A percentile compares a stretch with the other conserved stretches of the same genome.
phyloP scores from a whole-genome alignment of 2,329 filamentous ascomycete species.

The Hysterium pulicare region DNA sequence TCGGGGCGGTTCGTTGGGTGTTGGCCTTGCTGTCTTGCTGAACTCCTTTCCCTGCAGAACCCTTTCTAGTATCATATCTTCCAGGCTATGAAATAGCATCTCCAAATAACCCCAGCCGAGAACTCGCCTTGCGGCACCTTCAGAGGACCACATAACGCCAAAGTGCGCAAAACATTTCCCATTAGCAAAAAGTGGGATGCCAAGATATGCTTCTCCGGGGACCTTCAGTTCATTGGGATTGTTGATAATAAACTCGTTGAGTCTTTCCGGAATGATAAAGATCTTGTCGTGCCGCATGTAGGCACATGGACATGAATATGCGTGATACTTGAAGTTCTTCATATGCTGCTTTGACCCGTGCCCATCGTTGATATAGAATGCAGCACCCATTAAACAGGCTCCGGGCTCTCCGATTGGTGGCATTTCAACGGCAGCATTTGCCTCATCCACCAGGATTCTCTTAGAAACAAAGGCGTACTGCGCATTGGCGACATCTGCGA shows the following conservation, averaged over 20 bases:
- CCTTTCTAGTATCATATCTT: slow-evolving; percentile 62
- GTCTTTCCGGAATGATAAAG: slow-evolving; percentile 62
- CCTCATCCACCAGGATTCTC: slow-evolving; percentile 58
- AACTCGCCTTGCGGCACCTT: slow-evolving; percentile 54
- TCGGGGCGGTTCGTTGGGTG: slow-evolving; percentile 30
- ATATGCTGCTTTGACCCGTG: slow-evolving; percentile 51
- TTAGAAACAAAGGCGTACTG: slow-evolving; percentile 69
- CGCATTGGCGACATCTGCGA: slow-evolving; percentile 60
- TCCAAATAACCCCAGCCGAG: slow-evolving; percentile 66
- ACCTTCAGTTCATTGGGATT: slow-evolving; percentile 62
- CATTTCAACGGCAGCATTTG: slow-evolving; percentile 57
- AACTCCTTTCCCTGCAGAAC: slow-evolving; percentile 54
- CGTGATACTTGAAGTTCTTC: slow-evolving; percentile 61
- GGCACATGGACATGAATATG: slow-evolving; percentile 62
- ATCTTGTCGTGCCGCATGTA: slow-evolving; percentile 72
- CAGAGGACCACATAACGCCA: slow-evolving; percentile 67
- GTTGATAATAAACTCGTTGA: slow-evolving; percentile 57
- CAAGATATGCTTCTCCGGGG: slow-evolving; percentile 63
- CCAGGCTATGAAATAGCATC: slow-evolving; percentile 64
- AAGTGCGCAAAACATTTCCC: slow-evolving; percentile 68
- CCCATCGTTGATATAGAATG: slow-evolving; percentile 64
- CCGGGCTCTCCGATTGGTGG: slow-evolving; percentile 59
- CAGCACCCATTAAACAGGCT: slow-evolving; percentile 62
- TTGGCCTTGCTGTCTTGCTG: slow-evolving; percentile 21
- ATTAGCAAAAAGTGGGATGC: slow-evolving; percentile 62